phyloP scores from a whole-genome alignment of 2,329 filamentous ascomycete species.

The Sclerotinia spermophila region DNA sequence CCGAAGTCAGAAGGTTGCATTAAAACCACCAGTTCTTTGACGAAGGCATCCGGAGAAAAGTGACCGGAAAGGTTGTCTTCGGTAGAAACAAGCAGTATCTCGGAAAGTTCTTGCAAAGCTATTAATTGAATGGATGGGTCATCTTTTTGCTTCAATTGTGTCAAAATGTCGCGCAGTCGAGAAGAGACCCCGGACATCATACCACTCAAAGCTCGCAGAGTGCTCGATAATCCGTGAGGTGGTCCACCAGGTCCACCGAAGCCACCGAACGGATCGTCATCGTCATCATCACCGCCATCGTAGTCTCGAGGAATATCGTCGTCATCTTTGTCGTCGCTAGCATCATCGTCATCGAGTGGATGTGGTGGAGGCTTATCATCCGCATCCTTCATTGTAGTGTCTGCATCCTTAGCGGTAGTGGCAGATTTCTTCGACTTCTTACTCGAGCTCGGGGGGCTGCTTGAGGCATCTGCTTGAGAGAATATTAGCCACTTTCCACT shows the following conservation, averaged over 20 bases:
- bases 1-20: constrained; percentile 86
- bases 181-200: constrained; percentile 85
- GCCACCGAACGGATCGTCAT: constrained; percentile 57
- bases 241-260: constrained; percentile 65
- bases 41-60: constrained; percentile 89
- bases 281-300: constrained; percentile 52
- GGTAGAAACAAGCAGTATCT: constrained; percentile 89
- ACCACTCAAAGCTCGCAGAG: constrained; percentile 80
- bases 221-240: constrained; percentile 68
- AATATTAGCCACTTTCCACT: constrained; percentile 22
- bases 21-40: constrained; percentile 86
- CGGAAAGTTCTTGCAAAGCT: constrained; percentile 87
- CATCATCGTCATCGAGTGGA: constrained; percentile 44
- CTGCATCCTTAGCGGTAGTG: constrained; percentile 59
- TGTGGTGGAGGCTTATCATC: constrained; percentile 30
- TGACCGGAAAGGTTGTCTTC: constrained; percentile 95
- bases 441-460: constrained; percentile 31
- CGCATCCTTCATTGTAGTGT: constrained; percentile 60
- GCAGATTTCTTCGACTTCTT: constrained; percentile 50
- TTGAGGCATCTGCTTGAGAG: constrained; percentile 37
- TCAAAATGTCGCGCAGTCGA: constrained; percentile 73
- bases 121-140: constrained; percentile 86
- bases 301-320: constrained; percentile 55
- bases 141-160: constrained; percentile 75
- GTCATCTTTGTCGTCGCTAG: constrained; percentile 54